Evolutionary conservation across 306 rosid genomes (phyloP).

Genomic region (Quercus gilva): DNA sequence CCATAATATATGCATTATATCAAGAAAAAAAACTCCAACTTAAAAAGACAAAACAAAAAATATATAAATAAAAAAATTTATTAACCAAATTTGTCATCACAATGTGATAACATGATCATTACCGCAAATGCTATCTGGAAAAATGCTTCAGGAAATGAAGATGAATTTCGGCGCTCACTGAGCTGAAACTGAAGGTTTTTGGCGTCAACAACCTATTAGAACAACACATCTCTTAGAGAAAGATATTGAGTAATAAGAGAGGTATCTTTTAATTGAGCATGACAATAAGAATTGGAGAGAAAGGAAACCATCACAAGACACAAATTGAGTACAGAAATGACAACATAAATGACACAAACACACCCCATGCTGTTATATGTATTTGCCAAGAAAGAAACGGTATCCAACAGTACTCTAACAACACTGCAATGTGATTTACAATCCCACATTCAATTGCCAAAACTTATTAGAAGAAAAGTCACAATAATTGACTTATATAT

Average conservation of each 20-base stretch:
- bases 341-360: neutral
- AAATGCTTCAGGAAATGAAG: conserved; percentile 89
- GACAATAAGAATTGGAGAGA: neutral
- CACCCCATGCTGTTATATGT: neutral
- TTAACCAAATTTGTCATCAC: neutral
- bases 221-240: conserved; percentile 23
- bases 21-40: conserved; percentile 9
- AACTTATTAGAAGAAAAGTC: neutral
- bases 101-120: conserved; percentile 13
- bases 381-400: neutral
- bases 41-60: conserved; percentile 1
- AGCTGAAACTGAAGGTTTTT: conserved; percentile 82
- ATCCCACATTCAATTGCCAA: neutral
- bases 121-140: conserved; percentile 94
- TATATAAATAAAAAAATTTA: neutral
- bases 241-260: neutral
- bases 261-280: neutral
- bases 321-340: neutral
- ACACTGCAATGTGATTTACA: neutral
- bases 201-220: conserved; percentile 78
- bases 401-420: neutral
- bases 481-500: neutral
- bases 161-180: conserved; percentile 50
- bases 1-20: neutral
- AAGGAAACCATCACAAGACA: neutral